A percentile compares a stretch with the other conserved stretches of the same genome.
phyloP scores from a whole-genome alignment of 2,329 filamentous ascomycete species.

The Epichloe sibirici region DNA sequence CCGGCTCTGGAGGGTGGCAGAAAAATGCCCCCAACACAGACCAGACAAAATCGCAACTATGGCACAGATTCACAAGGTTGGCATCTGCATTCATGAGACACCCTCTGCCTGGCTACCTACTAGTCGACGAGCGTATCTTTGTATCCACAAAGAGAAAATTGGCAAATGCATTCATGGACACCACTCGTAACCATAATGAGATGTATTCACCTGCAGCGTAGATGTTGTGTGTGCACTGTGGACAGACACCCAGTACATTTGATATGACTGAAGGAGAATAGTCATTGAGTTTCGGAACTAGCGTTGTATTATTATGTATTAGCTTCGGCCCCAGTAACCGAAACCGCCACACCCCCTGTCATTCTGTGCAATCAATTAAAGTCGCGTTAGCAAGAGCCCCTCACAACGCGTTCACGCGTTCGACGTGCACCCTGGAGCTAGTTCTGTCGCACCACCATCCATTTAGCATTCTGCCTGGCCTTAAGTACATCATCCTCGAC shows the following conservation, averaged over 20 bases:
- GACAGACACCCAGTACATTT: no score
- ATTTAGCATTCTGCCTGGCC: background rate
- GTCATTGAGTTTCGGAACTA: no score
- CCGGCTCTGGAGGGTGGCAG: no score
- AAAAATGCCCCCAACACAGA: no score
- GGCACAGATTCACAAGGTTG: background rate
- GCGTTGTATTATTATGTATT: no score
- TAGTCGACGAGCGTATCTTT: background rate
- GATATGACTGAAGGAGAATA: no score
- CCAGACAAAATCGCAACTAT: background rate
- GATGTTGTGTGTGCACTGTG: no score
- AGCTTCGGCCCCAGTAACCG: no score
- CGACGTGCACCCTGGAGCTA: background rate
- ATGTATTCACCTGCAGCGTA: no score
- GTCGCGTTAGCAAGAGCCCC: constrained; percentile 17
- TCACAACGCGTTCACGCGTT: constrained; percentile 18
- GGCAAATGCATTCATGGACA: background rate
- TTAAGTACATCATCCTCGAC: background rate
- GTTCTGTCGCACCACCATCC: background rate
- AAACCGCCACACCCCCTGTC: background rate
- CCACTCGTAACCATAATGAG: no score
- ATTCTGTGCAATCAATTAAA: constrained; percentile 28
- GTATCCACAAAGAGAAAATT: background rate
- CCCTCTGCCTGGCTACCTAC: background rate
- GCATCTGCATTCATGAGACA: background rate